Conservation (phyloP, 2,329 filamentous ascomycete species). For the Graphilbum fragrans region DNA sequence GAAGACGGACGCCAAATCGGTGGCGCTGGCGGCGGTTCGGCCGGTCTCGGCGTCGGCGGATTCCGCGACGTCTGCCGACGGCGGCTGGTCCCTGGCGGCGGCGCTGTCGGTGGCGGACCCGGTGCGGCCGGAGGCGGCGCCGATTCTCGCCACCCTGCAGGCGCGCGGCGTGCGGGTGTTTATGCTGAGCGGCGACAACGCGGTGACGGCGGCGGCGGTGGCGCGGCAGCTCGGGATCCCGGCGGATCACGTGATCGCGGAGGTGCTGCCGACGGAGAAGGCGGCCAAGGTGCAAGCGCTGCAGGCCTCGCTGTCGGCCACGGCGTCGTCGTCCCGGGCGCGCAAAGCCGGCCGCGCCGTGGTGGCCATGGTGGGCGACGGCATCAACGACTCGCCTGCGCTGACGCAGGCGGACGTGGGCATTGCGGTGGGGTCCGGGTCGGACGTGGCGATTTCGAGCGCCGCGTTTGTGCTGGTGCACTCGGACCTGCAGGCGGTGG, state of each 20-base stretch:
- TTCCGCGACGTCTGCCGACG: background rate
- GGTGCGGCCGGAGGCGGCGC: constrained; percentile 58
- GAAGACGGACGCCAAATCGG: constrained; percentile 52
- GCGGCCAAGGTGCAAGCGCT: constrained; percentile 56
- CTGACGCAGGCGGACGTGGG: constrained; percentile 71
- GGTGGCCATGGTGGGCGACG: constrained; percentile 81
- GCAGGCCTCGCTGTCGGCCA: constrained; percentile 36
- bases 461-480: constrained; percentile 75
- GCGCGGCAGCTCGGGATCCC: constrained; percentile 66
- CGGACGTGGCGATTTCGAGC: constrained; percentile 70
- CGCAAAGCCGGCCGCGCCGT: constrained; percentile 17
- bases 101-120: constrained; percentile 71
- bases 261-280: constrained; percentile 77
- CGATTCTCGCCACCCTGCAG: constrained; percentile 53
- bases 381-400: constrained; percentile 80
- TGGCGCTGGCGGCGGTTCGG: constrained; percentile 44
- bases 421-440: constrained; percentile 73
- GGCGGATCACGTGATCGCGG: constrained; percentile 64
- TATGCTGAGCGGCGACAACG: constrained; percentile 90
- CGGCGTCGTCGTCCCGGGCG: constrained; percentile 7
- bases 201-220: constrained; percentile 71
- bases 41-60: background rate
- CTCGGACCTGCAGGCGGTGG: constrained; percentile 50
- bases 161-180: constrained; percentile 60
- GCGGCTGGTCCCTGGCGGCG: constrained; percentile 40